A percentile compares a stretch with the other conserved stretches of the same genome.
Evolutionary conservation across 1,284 basidiomycete genomes (phyloP).

Genomic region (Laetiporus sulphureus): DNA sequence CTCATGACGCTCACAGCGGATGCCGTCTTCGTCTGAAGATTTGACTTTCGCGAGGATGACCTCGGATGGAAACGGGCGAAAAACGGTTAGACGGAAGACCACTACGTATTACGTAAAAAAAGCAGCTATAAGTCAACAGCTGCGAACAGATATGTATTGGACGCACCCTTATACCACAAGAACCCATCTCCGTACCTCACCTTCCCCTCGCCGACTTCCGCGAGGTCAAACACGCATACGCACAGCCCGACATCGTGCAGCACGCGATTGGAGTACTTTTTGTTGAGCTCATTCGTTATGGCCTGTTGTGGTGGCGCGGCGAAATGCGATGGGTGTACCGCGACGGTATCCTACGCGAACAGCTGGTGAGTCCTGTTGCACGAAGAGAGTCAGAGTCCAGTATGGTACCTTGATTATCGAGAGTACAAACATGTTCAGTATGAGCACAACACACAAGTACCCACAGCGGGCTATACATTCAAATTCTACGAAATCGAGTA

Average conservation of each 20-base stretch:
- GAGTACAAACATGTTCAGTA: conserved; percentile 47
- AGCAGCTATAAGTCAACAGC: not conserved
- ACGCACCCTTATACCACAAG: conserved; percentile 87
- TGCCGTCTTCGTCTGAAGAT: conserved; percentile 76
- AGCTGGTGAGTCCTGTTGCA: conserved; percentile 4
- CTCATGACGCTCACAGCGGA: conserved; percentile 55
- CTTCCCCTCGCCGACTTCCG: conserved; percentile 84
- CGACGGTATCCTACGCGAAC: conserved; percentile 60
- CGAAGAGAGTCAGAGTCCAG: not conserved
- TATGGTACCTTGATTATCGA: conserved; percentile 50
- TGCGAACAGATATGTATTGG: not conserved
- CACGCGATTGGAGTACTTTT: conserved; percentile 91
- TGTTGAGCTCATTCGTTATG: conserved; percentile 76
- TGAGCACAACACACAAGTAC: no score
- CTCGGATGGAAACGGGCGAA: conserved; percentile 88
- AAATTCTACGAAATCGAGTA: no score
- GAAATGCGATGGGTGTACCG: conserved; percentile 73
- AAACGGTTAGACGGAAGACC: conserved; percentile 87
- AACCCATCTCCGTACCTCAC: conserved; percentile 93
- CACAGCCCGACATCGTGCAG: conserved; percentile 91
- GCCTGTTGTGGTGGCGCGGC: conserved; percentile 65
- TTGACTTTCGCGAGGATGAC: conserved; percentile 87
- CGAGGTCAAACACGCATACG: conserved; percentile 83
- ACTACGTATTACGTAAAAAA: conserved; percentile 37
- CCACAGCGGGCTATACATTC: no score